phyloP scores from a whole-genome alignment of 2,329 filamentous ascomycete species.

The Ophiostoma quercus region DNA sequence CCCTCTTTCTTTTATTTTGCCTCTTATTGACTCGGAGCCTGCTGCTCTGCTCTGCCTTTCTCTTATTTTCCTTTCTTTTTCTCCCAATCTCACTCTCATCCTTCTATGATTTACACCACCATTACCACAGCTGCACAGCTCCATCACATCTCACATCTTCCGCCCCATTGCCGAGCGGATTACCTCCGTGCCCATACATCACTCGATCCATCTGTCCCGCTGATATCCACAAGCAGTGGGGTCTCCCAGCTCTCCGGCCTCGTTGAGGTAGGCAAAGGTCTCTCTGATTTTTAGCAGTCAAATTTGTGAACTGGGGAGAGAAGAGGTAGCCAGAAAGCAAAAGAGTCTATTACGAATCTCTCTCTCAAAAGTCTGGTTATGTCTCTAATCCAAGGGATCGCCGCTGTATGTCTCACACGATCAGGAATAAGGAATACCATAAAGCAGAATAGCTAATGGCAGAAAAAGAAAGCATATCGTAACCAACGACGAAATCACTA shows the following conservation, averaged over 20 bases:
- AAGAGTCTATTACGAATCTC: neutral
- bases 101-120: neutral
- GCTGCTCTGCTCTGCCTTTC: neutral
- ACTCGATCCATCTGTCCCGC: slow-evolving; percentile 2
- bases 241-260: slow-evolving; percentile 4
- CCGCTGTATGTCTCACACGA: neutral
- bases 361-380: neutral
- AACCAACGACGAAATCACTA: neutral
- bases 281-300: too few relatives aligned
- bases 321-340: too few relatives aligned
- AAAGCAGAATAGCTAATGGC: too few relatives aligned
- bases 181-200: neutral
- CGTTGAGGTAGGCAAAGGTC: neutral
- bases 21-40: neutral
- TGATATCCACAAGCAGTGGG: neutral
- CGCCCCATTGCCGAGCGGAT: neutral
- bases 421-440: neutral
- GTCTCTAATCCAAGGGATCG: neutral
- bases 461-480: neutral
- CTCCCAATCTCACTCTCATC: neutral
- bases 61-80: neutral
- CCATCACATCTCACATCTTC: neutral
- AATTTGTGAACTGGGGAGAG: too few relatives aligned
- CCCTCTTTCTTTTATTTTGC: slow-evolving; percentile 4
- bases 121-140: neutral